Evolutionary conservation across 352 stramenopile genomes (phyloP), one percentile per base, ranked within the genome.

Genomic region (Phytophthora litchii): DNA sequence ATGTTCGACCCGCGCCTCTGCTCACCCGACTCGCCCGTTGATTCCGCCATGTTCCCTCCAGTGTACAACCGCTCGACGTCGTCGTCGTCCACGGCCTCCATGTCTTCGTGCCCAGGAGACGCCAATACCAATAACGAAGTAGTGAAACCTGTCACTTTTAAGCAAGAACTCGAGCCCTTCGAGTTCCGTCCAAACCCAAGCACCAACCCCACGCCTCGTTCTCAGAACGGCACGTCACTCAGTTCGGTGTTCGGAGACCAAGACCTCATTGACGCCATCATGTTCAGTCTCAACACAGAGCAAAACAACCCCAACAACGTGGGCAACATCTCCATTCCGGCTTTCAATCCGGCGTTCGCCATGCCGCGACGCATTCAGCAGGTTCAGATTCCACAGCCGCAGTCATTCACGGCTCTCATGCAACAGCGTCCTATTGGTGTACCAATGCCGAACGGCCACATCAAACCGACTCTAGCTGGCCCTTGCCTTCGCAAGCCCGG

Each of bases 231-330:
- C 40, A 78, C 73, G 42, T 85, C 81, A 31, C 78, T 91, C 61
- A 85, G 67, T 63, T 91, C 80, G 20, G 79, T 92, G 42, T 92
- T 92, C 52, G 80, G 78, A 20, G 83, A 92, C 56, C 74, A 84
- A 50, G 83, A 89, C 27, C 76, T 92, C 32, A 76, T 91, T 21
- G 82, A 92, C 67, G 79, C 83, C 48, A 91, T 92, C 67, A 89
- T 92, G 77, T 77, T 56, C 45, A 91, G 83, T 34, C 75, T 92
- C 48, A 83, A 78, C 44, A 57, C 70, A 20, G 80, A 92, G 55
- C 66, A 69, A 13, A 40, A 53, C 25, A 47, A 23, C 36, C 21
- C 3, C 19, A 19, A 46, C 20, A 37, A 38, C 29, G 19, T 16
- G 13, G 27, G 12, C 21, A 53, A 38, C 41, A 31, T 63, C 16